A percentile compares a stretch with the other conserved stretches of the same genome.
Conservation (phyloP, 108 stramenopile species). For the Pseudonitzschia delicatissima region DNA sequence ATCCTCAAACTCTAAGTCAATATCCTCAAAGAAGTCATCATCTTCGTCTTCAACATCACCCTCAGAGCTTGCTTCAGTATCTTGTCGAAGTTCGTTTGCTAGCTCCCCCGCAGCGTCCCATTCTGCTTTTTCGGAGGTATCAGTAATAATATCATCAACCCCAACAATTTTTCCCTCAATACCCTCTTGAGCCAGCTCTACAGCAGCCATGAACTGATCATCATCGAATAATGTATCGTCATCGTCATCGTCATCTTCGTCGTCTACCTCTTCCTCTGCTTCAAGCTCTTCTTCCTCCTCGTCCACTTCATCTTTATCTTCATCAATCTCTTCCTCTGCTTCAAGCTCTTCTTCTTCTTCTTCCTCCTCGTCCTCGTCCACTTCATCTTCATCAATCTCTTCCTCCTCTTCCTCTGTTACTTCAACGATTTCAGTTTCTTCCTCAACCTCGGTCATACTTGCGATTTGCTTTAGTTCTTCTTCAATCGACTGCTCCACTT, state of each 20-base stretch:
- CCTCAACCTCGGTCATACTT: neutral
- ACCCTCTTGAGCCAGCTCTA: slow-evolving; percentile 36
- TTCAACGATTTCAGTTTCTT: slow-evolving; percentile 7
- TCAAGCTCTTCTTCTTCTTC: slow-evolving; percentile 1
- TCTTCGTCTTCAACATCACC: neutral
- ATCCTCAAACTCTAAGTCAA: slow-evolving; percentile 10
- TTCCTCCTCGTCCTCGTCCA: slow-evolving; percentile 11
- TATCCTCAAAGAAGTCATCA: slow-evolving; percentile 16
- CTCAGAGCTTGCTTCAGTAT: slow-evolving; percentile 7
- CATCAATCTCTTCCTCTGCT: slow-evolving; percentile 11
- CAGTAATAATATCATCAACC: slow-evolving; percentile 17
- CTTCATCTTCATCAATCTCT: slow-evolving; percentile 3
- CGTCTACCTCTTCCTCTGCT: slow-evolving; percentile 17
- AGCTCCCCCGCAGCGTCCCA: slow-evolving; percentile 40
- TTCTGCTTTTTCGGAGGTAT: slow-evolving; percentile 26
- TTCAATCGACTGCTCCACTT: slow-evolving; percentile 1
- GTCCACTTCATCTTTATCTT: slow-evolving; percentile 1
- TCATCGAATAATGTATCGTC: slow-evolving; percentile 26
- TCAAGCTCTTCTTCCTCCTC: neutral
- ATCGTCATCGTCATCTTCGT: slow-evolving; percentile 12
- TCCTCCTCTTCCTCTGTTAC: slow-evolving; percentile 15
- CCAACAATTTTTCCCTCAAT: slow-evolving; percentile 40
- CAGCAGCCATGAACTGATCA: slow-evolving; percentile 41
- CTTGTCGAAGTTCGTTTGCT: slow-evolving; percentile 25
- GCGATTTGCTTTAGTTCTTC: neutral